A percentile compares a stretch with the other conserved stretches of the same genome.
These are phyloP conservation scores for Pestalotiopsis sp. DNA, from an alignment of 2,329 filamentous ascomycete species.

Conservation along the genomic window DNA sequence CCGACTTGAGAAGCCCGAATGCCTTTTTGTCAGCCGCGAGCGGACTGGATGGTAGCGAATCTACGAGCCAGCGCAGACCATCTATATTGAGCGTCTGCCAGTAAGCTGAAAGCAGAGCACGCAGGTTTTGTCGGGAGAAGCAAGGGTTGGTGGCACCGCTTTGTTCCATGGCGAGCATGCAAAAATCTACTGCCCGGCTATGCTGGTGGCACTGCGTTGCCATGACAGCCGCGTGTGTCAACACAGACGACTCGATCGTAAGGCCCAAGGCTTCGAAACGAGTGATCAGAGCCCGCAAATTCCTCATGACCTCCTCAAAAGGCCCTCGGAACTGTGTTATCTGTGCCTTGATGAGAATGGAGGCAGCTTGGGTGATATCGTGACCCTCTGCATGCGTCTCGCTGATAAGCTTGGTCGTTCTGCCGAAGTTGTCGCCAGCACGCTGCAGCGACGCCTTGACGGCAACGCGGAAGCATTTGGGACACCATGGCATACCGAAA, in stretches of 20 bases:
- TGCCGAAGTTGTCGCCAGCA: constrained; percentile 28
- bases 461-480: constrained; percentile 48
- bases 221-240: constrained; percentile 28
- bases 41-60: constrained; percentile 22
- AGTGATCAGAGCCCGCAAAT: constrained; percentile 27
- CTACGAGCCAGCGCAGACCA: constrained; percentile 25
- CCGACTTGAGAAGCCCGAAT: constrained; percentile 23
- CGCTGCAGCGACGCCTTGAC: constrained; percentile 44
- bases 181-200: constrained; percentile 28
- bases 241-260: constrained; percentile 22
- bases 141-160: constrained; percentile 24
- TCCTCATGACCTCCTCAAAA: constrained; percentile 22
- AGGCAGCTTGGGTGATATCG: constrained; percentile 41
- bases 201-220: constrained; percentile 24
- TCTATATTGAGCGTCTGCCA: constrained; percentile 20
- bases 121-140: constrained; percentile 27
- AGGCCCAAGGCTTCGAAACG: constrained; percentile 29
- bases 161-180: constrained; percentile 27
- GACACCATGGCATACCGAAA: constrained; percentile 38
- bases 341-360: constrained; percentile 26
- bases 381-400: constrained; percentile 40
- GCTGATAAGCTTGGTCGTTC: constrained; percentile 42
- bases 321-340: constrained; percentile 24
- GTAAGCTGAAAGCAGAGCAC: constrained; percentile 26
- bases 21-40: constrained; percentile 23